These are phyloP conservation scores for Xylariales sp. DNA, from an alignment of 2,329 filamentous ascomycete species.

Conservation along the genomic window DNA sequence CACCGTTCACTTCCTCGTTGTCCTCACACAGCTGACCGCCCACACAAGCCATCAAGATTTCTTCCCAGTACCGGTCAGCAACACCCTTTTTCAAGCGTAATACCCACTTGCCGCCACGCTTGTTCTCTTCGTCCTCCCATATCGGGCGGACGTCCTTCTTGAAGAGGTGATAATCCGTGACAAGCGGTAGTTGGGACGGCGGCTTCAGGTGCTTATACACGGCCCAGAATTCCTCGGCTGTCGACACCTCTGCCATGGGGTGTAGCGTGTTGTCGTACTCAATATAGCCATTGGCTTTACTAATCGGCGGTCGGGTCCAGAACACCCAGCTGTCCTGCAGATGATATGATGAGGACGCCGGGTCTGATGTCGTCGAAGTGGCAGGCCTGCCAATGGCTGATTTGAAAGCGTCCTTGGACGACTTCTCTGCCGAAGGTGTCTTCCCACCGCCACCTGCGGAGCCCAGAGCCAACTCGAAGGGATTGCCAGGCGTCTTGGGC, in stretches of 20 bases:
- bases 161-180: conserved; percentile 98
- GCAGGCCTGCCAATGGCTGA: conserved; percentile 30
- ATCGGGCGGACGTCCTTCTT: conserved; percentile 94
- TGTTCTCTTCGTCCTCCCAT: conserved; percentile 98
- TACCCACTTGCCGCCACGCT: conserved; percentile 95
- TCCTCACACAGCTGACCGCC: conserved; percentile 91
- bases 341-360: conserved; percentile 43
- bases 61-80: conserved; percentile 95
- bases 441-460: conserved; percentile 38
- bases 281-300: conserved; percentile 79
- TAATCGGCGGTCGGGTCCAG: conserved; percentile 95
- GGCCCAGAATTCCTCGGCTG: conserved; percentile 85
- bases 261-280: conserved; percentile 98
- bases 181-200: conserved; percentile 80
- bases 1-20: conserved; percentile 84
- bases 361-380: conserved; percentile 33
- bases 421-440: conserved; percentile 59
- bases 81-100: conserved; percentile 96
- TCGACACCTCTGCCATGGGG: conserved; percentile 74
- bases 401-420: conserved; percentile 42
- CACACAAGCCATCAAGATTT: conserved; percentile 81
- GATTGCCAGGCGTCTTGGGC: conserved; percentile 76
- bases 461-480: conserved; percentile 70
- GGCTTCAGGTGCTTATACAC: conserved; percentile 87
- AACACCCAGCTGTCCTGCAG: conserved; percentile 90